Base-by-base conservation (phyloP, 2,329 filamentous ascomycete genomes). In the Plenodomus lindquistii region DNA sequence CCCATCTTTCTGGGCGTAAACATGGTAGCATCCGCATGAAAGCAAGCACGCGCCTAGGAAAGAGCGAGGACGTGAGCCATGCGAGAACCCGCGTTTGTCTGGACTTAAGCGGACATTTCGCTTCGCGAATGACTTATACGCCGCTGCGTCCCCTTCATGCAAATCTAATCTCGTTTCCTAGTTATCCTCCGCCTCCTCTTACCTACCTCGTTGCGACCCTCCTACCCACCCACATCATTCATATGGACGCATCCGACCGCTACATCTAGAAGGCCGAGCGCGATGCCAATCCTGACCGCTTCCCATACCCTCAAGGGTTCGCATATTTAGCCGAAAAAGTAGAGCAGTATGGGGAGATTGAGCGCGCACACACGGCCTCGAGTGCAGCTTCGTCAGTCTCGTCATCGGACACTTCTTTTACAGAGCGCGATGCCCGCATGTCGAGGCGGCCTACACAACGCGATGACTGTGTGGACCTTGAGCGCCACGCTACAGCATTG, bases 401-500 rank as follows among this genome's bases (percentile, higher is more conserved):
- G 0, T 79, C 77, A 9, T 76, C 76, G 1, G 68, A 68, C 35
- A 62, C 64, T 24, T 69, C 60, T 9, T 63, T 60, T 18, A 63
- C 71, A 52, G 74, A 76, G 45, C 68, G 77, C 47, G 75, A 73
- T 42, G 54, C 22, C n/a, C 46, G 44, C 40, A 80, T 89, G 73
- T 84, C 81, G 62, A 79, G 85, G 43, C 67, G 84, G n/a, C 78
- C 84, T 4, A 89, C 86, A 3, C 79, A 85, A 54, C 75, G 77
- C 59, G 87, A 90, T 63, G 59, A 67, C 17, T 62, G 65, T 9
- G 59, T 65, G 19, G 72, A 73, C 36, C 78, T 90, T 34, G 87
- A 89, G 67, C 79, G 85, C 48, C 82, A 89, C 57, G 82, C 83
- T 16, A 89, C 87, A 8, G 85, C 82, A 44, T 76, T 92, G 50